Evolutionary conservation across 176 grass and related monocot species (phyloP).

Genomic region (Oryza meridionalis): DNA sequence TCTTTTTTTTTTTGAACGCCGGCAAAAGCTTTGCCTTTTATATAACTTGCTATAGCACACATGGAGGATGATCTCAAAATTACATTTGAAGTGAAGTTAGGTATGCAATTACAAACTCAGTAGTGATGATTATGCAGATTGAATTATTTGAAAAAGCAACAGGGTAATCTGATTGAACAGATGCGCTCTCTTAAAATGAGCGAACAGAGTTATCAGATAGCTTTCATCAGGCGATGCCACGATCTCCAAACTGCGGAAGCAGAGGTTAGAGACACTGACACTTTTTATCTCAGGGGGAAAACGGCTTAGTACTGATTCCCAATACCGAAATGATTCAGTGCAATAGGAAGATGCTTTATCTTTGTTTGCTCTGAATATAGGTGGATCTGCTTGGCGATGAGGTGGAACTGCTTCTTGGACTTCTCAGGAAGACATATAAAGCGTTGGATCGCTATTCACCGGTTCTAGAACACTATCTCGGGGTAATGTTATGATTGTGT

Average conservation of each 20-base stretch:
- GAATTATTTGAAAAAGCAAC: conserved; percentile 40
- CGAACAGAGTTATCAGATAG: conserved; percentile 47
- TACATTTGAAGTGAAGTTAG: neutral
- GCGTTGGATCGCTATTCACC: conserved; percentile 52
- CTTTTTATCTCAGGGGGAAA: neutral
- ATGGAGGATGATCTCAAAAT: neutral
- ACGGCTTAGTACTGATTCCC: neutral
- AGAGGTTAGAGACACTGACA: conserved; percentile 46
- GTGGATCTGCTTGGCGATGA: conserved; percentile 79
- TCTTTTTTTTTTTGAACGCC: too few relatives aligned
- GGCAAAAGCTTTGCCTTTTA: too few relatives aligned
- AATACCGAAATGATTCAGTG: neutral
- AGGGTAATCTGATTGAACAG: conserved; percentile 33
- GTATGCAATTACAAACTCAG: neutral
- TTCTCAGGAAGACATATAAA: conserved; percentile 54
- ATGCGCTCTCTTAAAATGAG: conserved; percentile 54
- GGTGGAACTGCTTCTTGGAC: conserved; percentile 56
- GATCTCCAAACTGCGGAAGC: conserved; percentile 74
- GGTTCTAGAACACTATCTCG: conserved; percentile 46
- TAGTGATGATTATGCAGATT: conserved; percentile 46
- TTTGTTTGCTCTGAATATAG: conserved; percentile 39
- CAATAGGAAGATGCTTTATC: neutral
- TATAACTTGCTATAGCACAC: too few relatives aligned
- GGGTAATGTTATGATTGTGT: conserved; percentile 48
- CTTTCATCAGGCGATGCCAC: conserved; percentile 59